These are phyloP conservation scores for Sphaerulina vaccinii DNA, from an alignment of 2,329 filamentous ascomycete species.

Conservation along the genomic window DNA sequence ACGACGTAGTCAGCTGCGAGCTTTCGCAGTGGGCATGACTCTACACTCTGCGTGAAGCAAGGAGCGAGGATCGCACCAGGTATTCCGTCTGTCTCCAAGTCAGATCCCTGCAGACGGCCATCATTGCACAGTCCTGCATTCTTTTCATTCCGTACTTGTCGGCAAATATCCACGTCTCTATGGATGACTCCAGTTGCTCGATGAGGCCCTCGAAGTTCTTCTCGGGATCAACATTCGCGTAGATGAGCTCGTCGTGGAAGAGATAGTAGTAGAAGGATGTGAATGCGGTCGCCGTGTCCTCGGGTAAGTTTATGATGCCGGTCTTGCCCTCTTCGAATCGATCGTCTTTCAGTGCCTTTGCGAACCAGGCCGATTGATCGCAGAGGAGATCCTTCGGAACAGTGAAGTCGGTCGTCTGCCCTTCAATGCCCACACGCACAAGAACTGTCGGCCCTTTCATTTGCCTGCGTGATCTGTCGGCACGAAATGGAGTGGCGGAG, in stretches of 20 bases:
- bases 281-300: conserved; percentile 1
- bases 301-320: conserved; percentile 6
- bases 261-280: conserved; percentile 6
- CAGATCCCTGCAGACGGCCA: not conserved
- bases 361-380: not conserved
- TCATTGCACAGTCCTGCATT: conserved; percentile 1
- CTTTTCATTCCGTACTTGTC: not conserved
- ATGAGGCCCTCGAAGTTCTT: not conserved
- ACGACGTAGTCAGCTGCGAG: conserved; percentile 8
- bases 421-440: conserved; percentile 1
- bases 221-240: not conserved
- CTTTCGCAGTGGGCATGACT: not conserved
- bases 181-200: not conserved
- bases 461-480: not conserved
- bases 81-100: not conserved
- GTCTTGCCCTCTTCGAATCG: not conserved
- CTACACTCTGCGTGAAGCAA: conserved; percentile 1
- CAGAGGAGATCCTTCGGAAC: not conserved
- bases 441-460: not conserved
- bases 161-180: conserved; percentile 1
- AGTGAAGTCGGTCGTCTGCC: not conserved
- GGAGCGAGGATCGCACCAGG: not conserved
- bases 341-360: not conserved
- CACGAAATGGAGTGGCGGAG: not conserved
- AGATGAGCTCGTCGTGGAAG: not conserved